Base-by-base conservation (phyloP, 352 stramenopile species). In the Globisporangium irregulare region DNA sequence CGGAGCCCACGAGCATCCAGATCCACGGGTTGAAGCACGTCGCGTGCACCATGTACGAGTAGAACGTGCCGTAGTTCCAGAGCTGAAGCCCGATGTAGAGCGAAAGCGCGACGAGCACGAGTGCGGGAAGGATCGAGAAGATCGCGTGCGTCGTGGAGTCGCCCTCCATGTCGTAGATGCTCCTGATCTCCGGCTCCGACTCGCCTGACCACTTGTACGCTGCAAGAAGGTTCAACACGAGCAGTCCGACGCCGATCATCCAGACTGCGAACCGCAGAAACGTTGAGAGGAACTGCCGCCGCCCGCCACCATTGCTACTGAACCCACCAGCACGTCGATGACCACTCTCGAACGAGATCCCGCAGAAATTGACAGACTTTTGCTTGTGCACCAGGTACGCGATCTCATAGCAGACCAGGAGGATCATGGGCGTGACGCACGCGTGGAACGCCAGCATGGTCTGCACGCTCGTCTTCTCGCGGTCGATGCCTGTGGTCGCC, bases 371-470 rank as follows among this genome's bases (percentile, higher is more conserved):
- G 63, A 97, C 88, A 24, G 81, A 90, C 61, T 94, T 94, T 60
- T 94, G 85, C 75, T 96, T 97, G 76, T 97, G 91, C 53, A 97
- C 91, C 46, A 92, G 63, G 76, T 97, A 97, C 14, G 88, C 88
- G 69, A 97, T 74, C 73, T 97, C 90, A 68, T 96, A 97, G 76
- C 88, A 94, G 3, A 94, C 84, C 22, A 97, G 74, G 54, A 97
- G 72, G 55, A 96, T 77, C 73, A 96, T 83, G 0, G 91, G 91
- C 38, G 87, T 91, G 54, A 97, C 81, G 66, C 85, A 93, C 46
- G 87, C 77, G 68, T 93, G 87, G 68, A 95, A 91, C 18, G 82
- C 87, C 7, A 95, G 70, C 87, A 95, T 93, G 50, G 79, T 78
- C 62, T 90, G 78, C 27, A 86, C 86, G 56, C 73, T 81, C 4